Base-by-base conservation (phyloP, 2,329 filamentous ascomycete genomes). In the Venturiaceae sp. region DNA sequence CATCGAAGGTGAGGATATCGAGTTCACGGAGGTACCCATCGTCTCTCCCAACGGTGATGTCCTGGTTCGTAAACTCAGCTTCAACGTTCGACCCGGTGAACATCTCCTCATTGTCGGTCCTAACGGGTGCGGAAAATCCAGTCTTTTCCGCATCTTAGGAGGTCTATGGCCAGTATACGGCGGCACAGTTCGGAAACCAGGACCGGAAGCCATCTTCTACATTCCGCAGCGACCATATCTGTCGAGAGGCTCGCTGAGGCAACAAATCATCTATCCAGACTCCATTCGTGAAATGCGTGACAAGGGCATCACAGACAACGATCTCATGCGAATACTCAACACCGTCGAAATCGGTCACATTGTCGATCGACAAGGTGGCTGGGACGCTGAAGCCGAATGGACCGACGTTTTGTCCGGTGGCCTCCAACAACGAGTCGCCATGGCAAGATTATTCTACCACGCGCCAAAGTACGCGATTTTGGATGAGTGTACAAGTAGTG, bases 141-240 rank as follows among this genome's bases (percentile, higher is more conserved):
- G 88, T 16, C 80, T 99, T 3, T 99, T 99, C 82, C 86, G 94
- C 37, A 99, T 99, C 64, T 82, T 99, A 1, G 94, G 94, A 61
- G 94, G 94, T 0, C 79, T 99, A 2, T 99, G 94, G 94, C 94
- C 94, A 16, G 94, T 97, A 13, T 99, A 99, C 72, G 92, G 94
- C 63, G 94, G 94, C 55, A 90, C 83, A 1, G 94, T 99, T 21
- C 82, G 90, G 66, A 97, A 97, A 71, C 94, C 94, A 1, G 85
- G 88, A 1, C 94, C 92, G 67, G 85, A 89, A 64, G 88, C 94
- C 69, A 97, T 99, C 69, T 99, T 97, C 75, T 99, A 99, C 75
- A 95, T 99, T 63, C 94, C 94, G 0, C 94, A 99, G 69, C 85
- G 94, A 1, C 94, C 94, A 0, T 99, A 99, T 69, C 81, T 99